Evolutionary conservation across 345 rosid species (phyloP).

Genomic region (Brassica cretica): DNA sequence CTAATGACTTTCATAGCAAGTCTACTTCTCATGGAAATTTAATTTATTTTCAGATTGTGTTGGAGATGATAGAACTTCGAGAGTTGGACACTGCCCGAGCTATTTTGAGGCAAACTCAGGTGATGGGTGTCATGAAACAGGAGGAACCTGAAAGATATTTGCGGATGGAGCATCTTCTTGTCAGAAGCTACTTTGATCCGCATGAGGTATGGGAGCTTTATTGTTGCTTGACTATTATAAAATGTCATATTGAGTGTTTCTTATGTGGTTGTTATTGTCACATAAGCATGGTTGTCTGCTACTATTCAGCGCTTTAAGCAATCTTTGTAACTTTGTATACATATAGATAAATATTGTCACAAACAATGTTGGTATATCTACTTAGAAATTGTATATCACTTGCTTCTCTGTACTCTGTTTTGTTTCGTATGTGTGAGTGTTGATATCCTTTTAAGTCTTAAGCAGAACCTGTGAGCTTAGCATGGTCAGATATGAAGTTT

Average conservation of each 20-base stretch:
- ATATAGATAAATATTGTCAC: not conserved
- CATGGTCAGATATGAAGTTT: not conserved
- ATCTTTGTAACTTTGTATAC: not conserved
- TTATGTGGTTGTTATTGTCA: not conserved
- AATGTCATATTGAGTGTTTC: not conserved
- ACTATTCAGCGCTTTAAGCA: not conserved
- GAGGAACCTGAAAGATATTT: constrained; percentile 97
- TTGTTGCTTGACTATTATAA: not conserved
- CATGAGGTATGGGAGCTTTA: constrained; percentile 64
- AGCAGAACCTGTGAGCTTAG: constrained; percentile 7
- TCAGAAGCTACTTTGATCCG: constrained; percentile 93
- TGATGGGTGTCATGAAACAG: constrained; percentile 99
- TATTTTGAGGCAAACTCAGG: constrained; percentile 94
- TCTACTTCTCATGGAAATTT: not conserved
- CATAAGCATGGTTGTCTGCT: not conserved
- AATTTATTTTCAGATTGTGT: constrained; percentile 62
- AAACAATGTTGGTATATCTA: constrained; percentile 9
- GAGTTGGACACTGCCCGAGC: constrained; percentile 96
- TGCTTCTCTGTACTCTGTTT: not conserved
- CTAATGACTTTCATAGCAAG: not conserved
- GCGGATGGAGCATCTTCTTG: constrained; percentile 90
- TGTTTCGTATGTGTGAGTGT: not conserved
- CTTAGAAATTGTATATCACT: not conserved
- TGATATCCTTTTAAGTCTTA: not conserved
- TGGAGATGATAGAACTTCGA: constrained; percentile 97